A percentile compares a stretch with the other conserved stretches of the same genome.
Conservation (phyloP, 2,329 filamentous ascomycete species). For the Pseudocercospora musae region DNA sequence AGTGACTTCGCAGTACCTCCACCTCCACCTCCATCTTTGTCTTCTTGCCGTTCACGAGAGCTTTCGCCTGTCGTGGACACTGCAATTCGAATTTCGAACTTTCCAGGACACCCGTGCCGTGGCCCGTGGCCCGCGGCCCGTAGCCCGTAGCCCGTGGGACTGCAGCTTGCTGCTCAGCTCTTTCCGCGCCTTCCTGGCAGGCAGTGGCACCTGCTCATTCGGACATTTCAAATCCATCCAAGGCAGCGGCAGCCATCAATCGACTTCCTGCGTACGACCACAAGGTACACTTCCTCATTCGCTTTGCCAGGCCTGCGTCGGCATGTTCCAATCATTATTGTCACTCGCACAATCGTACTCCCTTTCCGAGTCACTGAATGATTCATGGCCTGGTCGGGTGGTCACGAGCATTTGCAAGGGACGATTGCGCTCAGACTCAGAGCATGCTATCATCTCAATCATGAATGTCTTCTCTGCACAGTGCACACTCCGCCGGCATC, state of each 20-base stretch:
- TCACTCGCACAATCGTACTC: conserved; percentile 14
- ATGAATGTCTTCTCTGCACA: background rate
- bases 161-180: too few relatives aligned
- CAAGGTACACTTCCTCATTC: conserved; percentile 22
- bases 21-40: too few relatives aligned
- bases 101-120: too few relatives aligned
- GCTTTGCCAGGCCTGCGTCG: conserved; percentile 6
- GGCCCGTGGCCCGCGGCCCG: too few relatives aligned
- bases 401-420: conserved; percentile 19
- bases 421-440: background rate
- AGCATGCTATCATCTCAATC: conserved; percentile 8
- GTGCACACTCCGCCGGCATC: too few relatives aligned
- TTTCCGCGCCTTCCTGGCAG: background rate
- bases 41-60: too few relatives aligned
- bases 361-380: conserved; percentile 20
- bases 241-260: conserved; percentile 7
- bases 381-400: conserved; percentile 12
- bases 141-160: too few relatives aligned
- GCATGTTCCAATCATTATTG: conserved; percentile 9
- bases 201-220: too few relatives aligned
- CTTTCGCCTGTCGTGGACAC: too few relatives aligned
- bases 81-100: too few relatives aligned
- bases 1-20: too few relatives aligned
- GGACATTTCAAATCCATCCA: conserved; percentile 19
- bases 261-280: conserved; percentile 24